Conservation (phyloP, 2,329 filamentous ascomycete species). For the Botryotinia narcissicola region DNA sequence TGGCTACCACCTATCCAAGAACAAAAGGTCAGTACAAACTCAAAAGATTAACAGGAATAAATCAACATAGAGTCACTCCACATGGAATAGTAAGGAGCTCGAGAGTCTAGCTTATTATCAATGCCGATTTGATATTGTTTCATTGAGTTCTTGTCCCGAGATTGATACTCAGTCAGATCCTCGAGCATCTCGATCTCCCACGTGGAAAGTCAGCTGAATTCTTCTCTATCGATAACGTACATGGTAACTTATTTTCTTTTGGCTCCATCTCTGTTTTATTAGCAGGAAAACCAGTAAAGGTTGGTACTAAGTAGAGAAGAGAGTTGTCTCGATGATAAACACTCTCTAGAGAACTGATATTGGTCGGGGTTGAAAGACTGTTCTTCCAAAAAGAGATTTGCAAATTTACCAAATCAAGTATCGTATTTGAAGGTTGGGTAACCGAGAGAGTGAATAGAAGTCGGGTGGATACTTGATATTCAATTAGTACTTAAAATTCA, state of each 20-base stretch:
- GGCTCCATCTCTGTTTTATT: conserved; percentile 7
- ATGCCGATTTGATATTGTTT: neutral
- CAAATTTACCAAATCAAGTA: neutral
- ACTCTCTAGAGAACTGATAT: neutral
- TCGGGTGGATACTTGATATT: neutral
- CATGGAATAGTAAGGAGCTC: neutral
- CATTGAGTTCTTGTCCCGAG: neutral
- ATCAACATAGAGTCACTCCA: too few species aligned
- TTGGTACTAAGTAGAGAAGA: neutral
- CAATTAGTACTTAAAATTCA: neutral
- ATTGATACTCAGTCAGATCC: neutral
- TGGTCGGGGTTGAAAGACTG: neutral
- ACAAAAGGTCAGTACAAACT: neutral
- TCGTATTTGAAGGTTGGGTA: neutral
- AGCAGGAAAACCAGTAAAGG: neutral
- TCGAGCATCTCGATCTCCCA: neutral
- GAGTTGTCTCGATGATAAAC: neutral
- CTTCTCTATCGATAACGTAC: neutral
- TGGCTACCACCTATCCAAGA: conserved; percentile 4
- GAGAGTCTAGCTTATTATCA: neutral
- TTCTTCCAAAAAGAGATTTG: neutral
- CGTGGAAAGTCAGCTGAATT: neutral
- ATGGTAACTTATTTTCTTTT: neutral
- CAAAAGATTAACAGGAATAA: neutral
- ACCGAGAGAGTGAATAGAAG: conserved; percentile 7